These are phyloP conservation scores for Pelargonium fulgidum DNA, from an alignment of 441 rosid genomes.

Conservation along the genomic window DNA sequence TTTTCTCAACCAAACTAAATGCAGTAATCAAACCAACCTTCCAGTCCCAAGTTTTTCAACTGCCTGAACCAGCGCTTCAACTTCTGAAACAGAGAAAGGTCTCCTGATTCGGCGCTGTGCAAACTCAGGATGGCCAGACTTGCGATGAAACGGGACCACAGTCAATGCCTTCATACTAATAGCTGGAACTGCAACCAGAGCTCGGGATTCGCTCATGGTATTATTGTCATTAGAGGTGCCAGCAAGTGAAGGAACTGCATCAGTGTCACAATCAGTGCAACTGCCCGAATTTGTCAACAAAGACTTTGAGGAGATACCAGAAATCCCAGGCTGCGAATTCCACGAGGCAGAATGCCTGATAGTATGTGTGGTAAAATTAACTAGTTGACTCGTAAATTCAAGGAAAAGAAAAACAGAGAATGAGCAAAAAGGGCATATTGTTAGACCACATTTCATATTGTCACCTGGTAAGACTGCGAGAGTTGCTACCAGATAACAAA, in stretches of 20 bases:
- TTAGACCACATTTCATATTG: neutral
- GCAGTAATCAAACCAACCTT: conserved; percentile 42
- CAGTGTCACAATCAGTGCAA: conserved; percentile 51
- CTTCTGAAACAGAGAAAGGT: conserved; percentile 98
- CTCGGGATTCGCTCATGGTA: conserved; percentile 41
- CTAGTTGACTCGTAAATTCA: neutral
- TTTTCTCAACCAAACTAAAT: neutral
- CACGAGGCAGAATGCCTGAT: conserved; percentile 14
- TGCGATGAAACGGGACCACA: conserved; percentile 51
- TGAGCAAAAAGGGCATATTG: too few species aligned
- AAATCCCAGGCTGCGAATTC: conserved; percentile 26
- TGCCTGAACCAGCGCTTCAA: conserved; percentile 93
- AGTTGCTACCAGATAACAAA: conserved; percentile 33
- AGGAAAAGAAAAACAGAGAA: neutral
- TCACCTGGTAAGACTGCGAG: conserved; percentile 65
- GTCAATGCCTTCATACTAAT: conserved; percentile 47
- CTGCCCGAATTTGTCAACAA: conserved; percentile 33
- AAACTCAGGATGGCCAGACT: conserved; percentile 53
- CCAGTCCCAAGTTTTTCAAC: conserved; percentile 98
- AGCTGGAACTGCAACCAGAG: conserved; percentile 47
- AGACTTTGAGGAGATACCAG: conserved; percentile 33
- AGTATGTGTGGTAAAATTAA: neutral
- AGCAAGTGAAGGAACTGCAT: conserved; percentile 50
- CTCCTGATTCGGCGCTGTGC: conserved; percentile 94
- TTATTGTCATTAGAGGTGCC: conserved; percentile 35